A percentile compares a stretch with the other conserved stretches of the same genome.
Evolutionary conservation across 2,329 filamentous ascomycete genomes (phyloP).

Genomic region (Aspergillus viridinutans): DNA sequence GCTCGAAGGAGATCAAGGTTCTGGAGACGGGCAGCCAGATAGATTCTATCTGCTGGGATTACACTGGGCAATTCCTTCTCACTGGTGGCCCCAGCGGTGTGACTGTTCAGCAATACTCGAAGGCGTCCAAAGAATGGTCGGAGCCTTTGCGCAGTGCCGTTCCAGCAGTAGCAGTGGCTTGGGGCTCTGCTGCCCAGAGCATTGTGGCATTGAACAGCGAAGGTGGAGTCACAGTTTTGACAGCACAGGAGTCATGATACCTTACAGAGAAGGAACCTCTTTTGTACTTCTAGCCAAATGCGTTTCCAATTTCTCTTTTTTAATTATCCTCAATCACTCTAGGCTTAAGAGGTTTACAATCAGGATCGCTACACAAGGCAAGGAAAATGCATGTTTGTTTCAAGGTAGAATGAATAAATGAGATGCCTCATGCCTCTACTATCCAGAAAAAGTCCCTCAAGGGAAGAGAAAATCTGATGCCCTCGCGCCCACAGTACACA

Average conservation of each 20-base stretch:
- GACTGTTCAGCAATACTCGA: constrained; percentile 84
- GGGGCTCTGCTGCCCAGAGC: constrained; percentile 71
- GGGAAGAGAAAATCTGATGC: background rate
- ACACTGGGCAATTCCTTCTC: constrained; percentile 88
- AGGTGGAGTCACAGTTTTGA: constrained; percentile 70
- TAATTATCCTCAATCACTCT: background rate
- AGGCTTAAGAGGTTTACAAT: background rate
- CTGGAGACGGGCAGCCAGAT: constrained; percentile 79
- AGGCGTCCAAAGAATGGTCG: constrained; percentile 81
- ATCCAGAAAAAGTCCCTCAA: background rate
- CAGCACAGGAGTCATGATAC: constrained; percentile 47
- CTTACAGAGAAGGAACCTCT: constrained; percentile 9
- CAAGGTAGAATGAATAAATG: background rate
- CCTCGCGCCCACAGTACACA: constrained; percentile 5
- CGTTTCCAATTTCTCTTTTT: background rate
- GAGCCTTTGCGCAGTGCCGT: constrained; percentile 76
- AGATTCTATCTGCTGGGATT: constrained; percentile 80
- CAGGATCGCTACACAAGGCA: background rate
- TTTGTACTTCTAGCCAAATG: constrained; percentile 22
- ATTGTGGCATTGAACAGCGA: constrained; percentile 71
- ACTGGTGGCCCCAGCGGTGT: constrained; percentile 75
- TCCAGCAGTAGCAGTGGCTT: constrained; percentile 67
- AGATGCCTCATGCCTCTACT: background rate
- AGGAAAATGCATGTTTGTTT: background rate
- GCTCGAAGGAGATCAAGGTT: constrained; percentile 75